phyloP scores from a whole-genome alignment of 352 stramenopile species.

The Blastocystis sp. region DNA sequence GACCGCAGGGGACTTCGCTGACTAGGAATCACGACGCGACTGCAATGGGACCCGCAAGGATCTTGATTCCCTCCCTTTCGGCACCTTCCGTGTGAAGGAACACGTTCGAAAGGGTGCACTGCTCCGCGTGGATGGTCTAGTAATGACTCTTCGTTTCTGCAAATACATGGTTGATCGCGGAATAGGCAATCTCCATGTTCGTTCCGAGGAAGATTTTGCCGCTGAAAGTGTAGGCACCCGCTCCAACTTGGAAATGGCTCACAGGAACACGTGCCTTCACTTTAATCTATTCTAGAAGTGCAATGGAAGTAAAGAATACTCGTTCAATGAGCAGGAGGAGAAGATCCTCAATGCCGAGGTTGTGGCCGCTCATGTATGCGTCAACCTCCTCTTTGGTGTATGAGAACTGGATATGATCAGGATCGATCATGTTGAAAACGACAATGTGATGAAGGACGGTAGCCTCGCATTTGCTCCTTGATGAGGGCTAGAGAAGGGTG shows the following conservation, averaged over 20 bases:
- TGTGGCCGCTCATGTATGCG: background rate
- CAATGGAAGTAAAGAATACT: background rate
- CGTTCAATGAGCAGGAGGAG: constrained; percentile 43
- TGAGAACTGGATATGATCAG: constrained; percentile 17
- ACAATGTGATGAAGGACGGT: constrained; percentile 4
- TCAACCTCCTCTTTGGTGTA: constrained; percentile 53
- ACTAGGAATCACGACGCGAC: constrained; percentile 16
- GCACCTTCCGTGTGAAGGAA: constrained; percentile 14
- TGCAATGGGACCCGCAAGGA: constrained; percentile 26
- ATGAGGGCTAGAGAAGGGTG: too few relatives aligned
- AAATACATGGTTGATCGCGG: constrained; percentile 55
- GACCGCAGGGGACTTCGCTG: constrained; percentile 56
- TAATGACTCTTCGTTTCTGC: background rate
- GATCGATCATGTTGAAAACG: constrained; percentile 52
- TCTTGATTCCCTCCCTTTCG: constrained; percentile 9
- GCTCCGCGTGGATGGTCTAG: constrained; percentile 64
- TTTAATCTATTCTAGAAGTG: constrained; percentile 5
- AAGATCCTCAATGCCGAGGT: constrained; percentile 12
- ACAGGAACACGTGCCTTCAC: constrained; percentile 36
- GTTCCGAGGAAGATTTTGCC: constrained; percentile 65
- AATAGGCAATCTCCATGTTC: constrained; percentile 60
- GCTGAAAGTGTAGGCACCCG: constrained; percentile 38
- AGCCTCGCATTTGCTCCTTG: too few relatives aligned
- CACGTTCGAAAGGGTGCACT: constrained; percentile 60
- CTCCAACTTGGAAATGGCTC: constrained; percentile 59